Percentiles rank a stretch among this genome's conserved stretches.
Evolutionary conservation across 257 asterid genomes (phyloP).

Genomic region (Mentha longifolia): DNA sequence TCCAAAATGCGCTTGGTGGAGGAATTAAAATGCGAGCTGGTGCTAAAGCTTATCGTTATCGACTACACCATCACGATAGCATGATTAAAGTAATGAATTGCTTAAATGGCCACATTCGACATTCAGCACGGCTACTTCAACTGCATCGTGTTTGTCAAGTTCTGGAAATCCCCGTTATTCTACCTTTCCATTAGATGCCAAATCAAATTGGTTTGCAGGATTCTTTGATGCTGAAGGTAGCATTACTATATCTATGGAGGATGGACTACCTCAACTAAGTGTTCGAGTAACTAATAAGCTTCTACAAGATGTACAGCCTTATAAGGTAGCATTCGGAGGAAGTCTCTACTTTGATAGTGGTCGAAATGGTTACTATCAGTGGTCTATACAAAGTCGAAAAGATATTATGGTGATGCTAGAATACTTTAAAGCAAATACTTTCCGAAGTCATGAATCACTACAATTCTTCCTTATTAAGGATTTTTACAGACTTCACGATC

Average conservation of each 20-base stretch:
- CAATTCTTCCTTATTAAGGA: conserved; percentile 14
- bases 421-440: conserved; percentile 21
- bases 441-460: conserved; percentile 12
- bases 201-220: conserved; percentile 20
- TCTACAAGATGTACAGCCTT: conserved; percentile 24
- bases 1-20: conserved; percentile 35
- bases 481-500: conserved; percentile 14
- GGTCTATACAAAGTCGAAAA: conserved; percentile 4
- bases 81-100: background rate
- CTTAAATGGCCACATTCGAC: conserved; percentile 20
- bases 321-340: conserved; percentile 11
- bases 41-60: too few species aligned
- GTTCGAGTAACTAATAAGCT: conserved; percentile 4
- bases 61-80: conserved; percentile 5
- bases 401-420: conserved; percentile 13
- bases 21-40: too few species aligned
- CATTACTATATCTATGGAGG: too few species aligned
- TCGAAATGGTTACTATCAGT: conserved; percentile 18
- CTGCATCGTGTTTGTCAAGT: conserved; percentile 20
- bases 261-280: conserved; percentile 19
- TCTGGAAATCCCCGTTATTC: conserved; percentile 5
- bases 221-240: background rate
- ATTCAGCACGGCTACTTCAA: conserved; percentile 19
- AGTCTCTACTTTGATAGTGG: conserved; percentile 17
- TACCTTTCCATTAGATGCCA: conserved; percentile 5